These are phyloP conservation scores for Phylloporus arenicola DNA, from an alignment of 768 basidiomycete species.

Conservation along the genomic window DNA sequence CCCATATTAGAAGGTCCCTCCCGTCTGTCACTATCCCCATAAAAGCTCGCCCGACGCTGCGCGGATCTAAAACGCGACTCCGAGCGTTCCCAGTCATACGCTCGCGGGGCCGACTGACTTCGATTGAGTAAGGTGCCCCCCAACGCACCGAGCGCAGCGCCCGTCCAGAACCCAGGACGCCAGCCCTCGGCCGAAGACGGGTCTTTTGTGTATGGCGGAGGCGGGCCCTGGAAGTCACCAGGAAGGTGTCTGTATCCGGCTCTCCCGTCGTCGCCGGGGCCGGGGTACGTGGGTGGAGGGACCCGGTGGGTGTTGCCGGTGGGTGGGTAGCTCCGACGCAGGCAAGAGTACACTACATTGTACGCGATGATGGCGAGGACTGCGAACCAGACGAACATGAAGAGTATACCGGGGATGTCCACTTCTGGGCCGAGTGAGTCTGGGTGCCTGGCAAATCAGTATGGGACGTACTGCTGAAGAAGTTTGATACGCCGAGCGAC, in stretches of 20 bases:
- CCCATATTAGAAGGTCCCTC: conserved; percentile 70
- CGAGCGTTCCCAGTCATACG: conserved; percentile 60
- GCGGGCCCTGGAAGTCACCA: conserved; percentile 42
- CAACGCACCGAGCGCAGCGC: conserved; percentile 67
- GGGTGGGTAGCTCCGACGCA: conserved; percentile 29
- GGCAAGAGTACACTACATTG: conserved; percentile 52
- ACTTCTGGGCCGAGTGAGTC: conserved; percentile 33
- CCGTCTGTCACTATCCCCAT: conserved; percentile 46
- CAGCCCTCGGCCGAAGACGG: conserved; percentile 34
- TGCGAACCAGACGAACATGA: conserved; percentile 52
- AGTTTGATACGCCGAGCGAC: conserved; percentile 5
- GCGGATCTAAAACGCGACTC: conserved; percentile 25
- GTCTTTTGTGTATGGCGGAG: conserved; percentile 53
- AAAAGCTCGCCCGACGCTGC: conserved; percentile 22
- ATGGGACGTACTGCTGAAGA: conserved; percentile 20
- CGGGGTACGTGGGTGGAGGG: conserved; percentile 30
- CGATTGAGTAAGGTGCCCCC: conserved; percentile 54
- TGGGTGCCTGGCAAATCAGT: neutral
- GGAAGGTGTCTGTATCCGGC: conserved; percentile 48
- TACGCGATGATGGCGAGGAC: conserved; percentile 52
- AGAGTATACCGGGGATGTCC: conserved; percentile 44
- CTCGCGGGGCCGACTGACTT: conserved; percentile 23
- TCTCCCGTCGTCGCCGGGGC: conserved; percentile 12
- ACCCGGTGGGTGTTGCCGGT: conserved; percentile 28
- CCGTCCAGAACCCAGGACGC: conserved; percentile 83